phyloP scores from a whole-genome alignment of 768 basidiomycete species.

The Pisolithus sp. region DNA sequence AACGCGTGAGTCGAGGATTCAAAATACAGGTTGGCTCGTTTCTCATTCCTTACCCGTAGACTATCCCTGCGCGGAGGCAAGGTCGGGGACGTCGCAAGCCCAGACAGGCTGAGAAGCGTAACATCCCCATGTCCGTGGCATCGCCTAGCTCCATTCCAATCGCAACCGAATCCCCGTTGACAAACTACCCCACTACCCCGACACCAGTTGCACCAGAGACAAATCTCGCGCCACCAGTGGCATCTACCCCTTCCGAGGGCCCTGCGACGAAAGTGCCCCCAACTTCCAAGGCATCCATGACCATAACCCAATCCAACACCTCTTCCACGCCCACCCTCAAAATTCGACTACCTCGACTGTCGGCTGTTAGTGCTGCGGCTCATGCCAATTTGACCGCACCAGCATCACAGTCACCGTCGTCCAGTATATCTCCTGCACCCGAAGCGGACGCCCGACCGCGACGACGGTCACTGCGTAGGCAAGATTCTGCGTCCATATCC shows the following conservation, averaged over 20 bases:
- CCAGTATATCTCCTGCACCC: slow-evolving; percentile 15
- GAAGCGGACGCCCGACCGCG: slow-evolving; percentile 25
- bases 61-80: slow-evolving; percentile 5
- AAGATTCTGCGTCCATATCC: slow-evolving; percentile 24
- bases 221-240: slow-evolving; percentile 1
- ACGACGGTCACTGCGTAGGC: slow-evolving; percentile 22
- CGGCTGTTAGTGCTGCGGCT: slow-evolving; percentile 22
- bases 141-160: slow-evolving; percentile 4
- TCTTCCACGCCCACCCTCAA: slow-evolving; percentile 30
- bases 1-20: slow-evolving; percentile 12
- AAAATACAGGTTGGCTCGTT: neutral
- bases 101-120: slow-evolving; percentile 14
- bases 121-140: slow-evolving; percentile 5
- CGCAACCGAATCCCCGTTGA: slow-evolving; percentile 10
- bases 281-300: slow-evolving; percentile 30
- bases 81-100: slow-evolving; percentile 21
- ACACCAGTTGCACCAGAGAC: slow-evolving; percentile 1
- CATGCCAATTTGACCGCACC: slow-evolving; percentile 17
- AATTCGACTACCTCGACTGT: slow-evolving; percentile 27
- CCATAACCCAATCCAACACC: slow-evolving; percentile 26
- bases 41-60: slow-evolving; percentile 8
- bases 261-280: slow-evolving; percentile 4
- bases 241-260: slow-evolving; percentile 1
- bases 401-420: slow-evolving; percentile 17
- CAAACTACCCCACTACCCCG: slow-evolving; percentile 6